Base-by-base conservation (phyloP, 257 asterid species). In the Parsonsia alboflavescens region DNA sequence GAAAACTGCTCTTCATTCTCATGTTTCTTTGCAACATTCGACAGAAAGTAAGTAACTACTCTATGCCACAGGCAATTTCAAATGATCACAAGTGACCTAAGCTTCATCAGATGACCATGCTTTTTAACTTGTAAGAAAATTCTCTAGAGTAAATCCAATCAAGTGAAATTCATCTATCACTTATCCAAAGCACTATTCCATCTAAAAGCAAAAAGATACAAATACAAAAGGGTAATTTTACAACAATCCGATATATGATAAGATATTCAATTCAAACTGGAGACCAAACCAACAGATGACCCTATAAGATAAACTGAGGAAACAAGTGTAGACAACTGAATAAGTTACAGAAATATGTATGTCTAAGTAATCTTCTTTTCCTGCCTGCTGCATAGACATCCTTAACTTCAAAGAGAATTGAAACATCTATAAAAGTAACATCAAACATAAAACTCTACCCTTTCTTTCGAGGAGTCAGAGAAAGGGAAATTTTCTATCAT, bases 291-390 rank as follows among this genome's bases (percentile, higher is more conserved):
- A 48, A 30, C 48, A 26, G 3, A 5, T 15, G 41, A 71, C 41
- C 33, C n/a, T 16, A 75, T 26, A 41, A 75, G 33, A 63, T 63
- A 30, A 42, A 75, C 5, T 16, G 50, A 26, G 36, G n/a, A 64
- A 69, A 39, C 28, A 36, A 48, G 49, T 76, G 53, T 45, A 76
- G 45, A 76, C 75, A 48, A 24, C 10, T 26, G 9, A 58, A 46
- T 50, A 41, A 19, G 62, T 75, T 68, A 33, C 52, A 56, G 48
- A 58, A 58, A 24, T 73, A 73, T 24, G 33, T 19, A 28, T 44
- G 26, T 28, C 21, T 22, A 21, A 36, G 67, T 50, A 44, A 24
- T 59, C 58, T 24, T 75, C 57, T 19, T 24, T 3, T 68, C 24
- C 65, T 44, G 67, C 52, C 68, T 61, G 26, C 10, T 33, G 57